phyloP scores from a whole-genome alignment of 192 early-diverging fungal species.

The Dimargaris cristalligena region DNA sequence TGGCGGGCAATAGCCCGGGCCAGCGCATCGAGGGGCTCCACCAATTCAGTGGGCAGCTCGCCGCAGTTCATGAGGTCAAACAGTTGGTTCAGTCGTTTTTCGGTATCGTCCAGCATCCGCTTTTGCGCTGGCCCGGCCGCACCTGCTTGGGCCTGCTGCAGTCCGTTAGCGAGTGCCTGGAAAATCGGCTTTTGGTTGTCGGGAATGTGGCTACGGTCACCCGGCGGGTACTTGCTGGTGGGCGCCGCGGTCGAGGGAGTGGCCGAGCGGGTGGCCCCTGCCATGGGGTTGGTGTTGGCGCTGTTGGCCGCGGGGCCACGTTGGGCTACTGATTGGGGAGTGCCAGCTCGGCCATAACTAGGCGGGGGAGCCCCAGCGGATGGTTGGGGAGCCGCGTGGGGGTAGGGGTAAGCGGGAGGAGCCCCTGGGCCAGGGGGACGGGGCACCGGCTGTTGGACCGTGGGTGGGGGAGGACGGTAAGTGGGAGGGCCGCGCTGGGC shows the following conservation, averaged over 20 bases:
- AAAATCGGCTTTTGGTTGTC: slow-evolving; percentile 46
- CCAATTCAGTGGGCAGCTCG: slow-evolving; percentile 42
- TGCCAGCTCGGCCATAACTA: neutral
- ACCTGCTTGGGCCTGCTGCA: slow-evolving; percentile 33
- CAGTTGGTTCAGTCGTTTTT: slow-evolving; percentile 58
- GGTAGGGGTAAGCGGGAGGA: neutral
- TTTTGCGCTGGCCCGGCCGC: slow-evolving; percentile 45
- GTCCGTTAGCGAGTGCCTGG: slow-evolving; percentile 28
- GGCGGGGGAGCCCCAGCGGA: too few relatives aligned
- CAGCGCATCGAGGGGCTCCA: slow-evolving; percentile 39
- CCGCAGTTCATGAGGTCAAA: slow-evolving; percentile 80
- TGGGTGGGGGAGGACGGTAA: slow-evolving; percentile 17
- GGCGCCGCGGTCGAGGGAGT: neutral
- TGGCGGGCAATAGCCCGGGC: slow-evolving; percentile 35
- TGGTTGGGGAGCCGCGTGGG: slow-evolving; percentile 6
- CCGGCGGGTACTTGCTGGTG: slow-evolving; percentile 34
- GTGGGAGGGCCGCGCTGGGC: slow-evolving; percentile 20
- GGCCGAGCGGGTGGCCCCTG: slow-evolving; percentile 12
- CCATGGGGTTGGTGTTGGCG: too few relatives aligned
- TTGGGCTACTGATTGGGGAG: slow-evolving; percentile 10
- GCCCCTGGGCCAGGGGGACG: slow-evolving; percentile 18
- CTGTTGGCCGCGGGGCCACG: neutral
- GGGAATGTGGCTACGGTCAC: slow-evolving; percentile 75
- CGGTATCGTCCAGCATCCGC: slow-evolving; percentile 64
- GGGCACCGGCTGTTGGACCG: slow-evolving; percentile 11